Evolutionary conservation across 306 rosid species (phyloP), one percentile per base, ranked within the genome.

Genomic region (Morella rubra): DNA sequence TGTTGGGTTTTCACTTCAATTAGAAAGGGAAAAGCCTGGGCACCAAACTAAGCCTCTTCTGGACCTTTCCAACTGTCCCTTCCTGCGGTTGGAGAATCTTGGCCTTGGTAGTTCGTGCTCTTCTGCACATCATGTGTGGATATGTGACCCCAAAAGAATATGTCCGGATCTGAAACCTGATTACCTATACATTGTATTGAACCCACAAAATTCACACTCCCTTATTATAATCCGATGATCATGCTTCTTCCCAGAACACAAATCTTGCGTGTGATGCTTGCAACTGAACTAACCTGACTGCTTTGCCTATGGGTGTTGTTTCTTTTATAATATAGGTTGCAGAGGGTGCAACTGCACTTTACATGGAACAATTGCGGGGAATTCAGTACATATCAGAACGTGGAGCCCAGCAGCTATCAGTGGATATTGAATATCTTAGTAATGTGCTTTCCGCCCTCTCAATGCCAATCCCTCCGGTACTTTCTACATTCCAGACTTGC

Each of bases 311-410:
- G 49, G 44, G 20, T 65, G 27, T 41, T 42, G 32, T 41, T 42
- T 66, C 13, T 66, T 19, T 14, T 67, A 65, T 46, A 61, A 69
- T 74, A 73, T 73, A 96, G 99, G 98, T 93, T 69, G 99, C 99
- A 15, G 99, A 96, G 81, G 99, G 99, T n/a, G 97, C 98, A 15
- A 90, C 93, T 24, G 98, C 97, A 72, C 93, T 91, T 45, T 96
- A 91, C 90, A 91, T 88, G 52, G 99, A 92, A 74, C 98, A 96
- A 68, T 76, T 96, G 85, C 87, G 97, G 58, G 97, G 96, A 16
- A 92, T 96, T 81, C 98, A 89, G 53, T 74, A 88, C 74, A 86
- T 96, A 59, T 88, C 98, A 10, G 99, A 96, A 67, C 93, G 97
- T 4, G 99, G 97, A 59, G 93, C 98, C 0, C 94, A 89, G 73